Conservation (phyloP, 805 yeast species). For the Metschnikowia cubensis region DNA sequence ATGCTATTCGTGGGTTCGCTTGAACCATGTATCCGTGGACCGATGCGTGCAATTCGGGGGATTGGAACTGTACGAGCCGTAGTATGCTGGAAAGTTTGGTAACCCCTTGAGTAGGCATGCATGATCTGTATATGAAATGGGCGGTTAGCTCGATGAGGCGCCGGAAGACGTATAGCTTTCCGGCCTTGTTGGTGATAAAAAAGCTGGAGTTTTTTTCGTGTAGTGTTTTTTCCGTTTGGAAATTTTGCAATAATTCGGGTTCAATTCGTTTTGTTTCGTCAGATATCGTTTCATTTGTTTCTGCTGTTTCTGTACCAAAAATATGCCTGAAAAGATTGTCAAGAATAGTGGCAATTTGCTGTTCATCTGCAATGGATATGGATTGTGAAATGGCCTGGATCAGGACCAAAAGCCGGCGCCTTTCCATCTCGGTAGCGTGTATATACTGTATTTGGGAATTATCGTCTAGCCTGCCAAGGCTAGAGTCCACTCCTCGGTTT, state of each 20-base stretch:
- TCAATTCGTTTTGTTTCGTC: no score
- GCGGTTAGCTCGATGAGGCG: constrained; percentile 18
- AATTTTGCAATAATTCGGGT: no score
- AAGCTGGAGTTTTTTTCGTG: not conserved
- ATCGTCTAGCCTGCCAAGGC: constrained; percentile 1
- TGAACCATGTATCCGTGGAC: constrained; percentile 26
- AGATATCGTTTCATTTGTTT: no score
- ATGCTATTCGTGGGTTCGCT: constrained; percentile 24
- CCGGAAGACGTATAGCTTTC: constrained; percentile 20
- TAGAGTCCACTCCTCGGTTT: not conserved
- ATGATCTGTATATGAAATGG: constrained; percentile 17
- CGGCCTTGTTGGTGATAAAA: constrained; percentile 9
- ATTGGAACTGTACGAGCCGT: constrained; percentile 13
- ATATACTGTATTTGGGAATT: constrained; percentile 16
- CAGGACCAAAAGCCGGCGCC: constrained; percentile 23
- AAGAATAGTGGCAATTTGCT: constrained; percentile 17
- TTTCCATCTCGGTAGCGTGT: constrained; percentile 17
- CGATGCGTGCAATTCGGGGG: constrained; percentile 14
- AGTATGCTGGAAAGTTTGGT: constrained; percentile 21
- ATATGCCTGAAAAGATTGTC: constrained; percentile 11
- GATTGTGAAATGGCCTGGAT: constrained; percentile 29
- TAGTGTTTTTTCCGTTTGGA: no score
- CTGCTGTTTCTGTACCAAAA: constrained; percentile 2
- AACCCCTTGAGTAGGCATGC: constrained; percentile 13
- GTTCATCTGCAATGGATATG: constrained; percentile 21